These are phyloP conservation scores for Oehlia diaphana DNA, from an alignment of 192 early-diverging fungal species.

Conservation along the genomic window DNA sequence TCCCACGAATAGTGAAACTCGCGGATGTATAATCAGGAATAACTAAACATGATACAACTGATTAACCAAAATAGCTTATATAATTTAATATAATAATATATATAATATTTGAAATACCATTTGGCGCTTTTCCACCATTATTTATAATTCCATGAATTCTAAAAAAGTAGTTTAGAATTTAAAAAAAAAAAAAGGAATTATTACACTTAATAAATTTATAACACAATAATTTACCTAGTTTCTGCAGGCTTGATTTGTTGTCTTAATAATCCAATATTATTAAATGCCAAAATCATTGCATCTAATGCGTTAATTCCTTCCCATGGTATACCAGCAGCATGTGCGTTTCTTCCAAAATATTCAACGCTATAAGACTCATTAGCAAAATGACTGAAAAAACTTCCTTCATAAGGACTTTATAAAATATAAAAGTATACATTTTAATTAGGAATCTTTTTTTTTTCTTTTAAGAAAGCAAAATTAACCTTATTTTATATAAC, in stretches of 20 bases:
- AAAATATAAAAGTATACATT: too few relatives aligned
- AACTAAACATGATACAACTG: slow-evolving; percentile 37
- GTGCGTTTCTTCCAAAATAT: too few relatives aligned
- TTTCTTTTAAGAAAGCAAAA: not conserved
- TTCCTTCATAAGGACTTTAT: slow-evolving; percentile 43
- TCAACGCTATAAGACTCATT: slow-evolving; percentile 45
- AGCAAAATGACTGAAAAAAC: slow-evolving; percentile 47
- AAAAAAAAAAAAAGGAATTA: not conserved
- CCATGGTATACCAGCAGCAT: too few relatives aligned
- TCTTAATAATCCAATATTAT: slow-evolving; percentile 41
- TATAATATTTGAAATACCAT: slow-evolving; percentile 11
- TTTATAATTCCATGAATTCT: slow-evolving; percentile 53
- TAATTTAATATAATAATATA: not conserved
- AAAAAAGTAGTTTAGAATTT: not conserved
- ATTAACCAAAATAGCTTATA: not conserved
- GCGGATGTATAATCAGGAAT: slow-evolving; percentile 67
- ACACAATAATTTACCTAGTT: slow-evolving; percentile 31
- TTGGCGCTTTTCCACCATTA: slow-evolving; percentile 49
- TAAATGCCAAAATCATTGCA: too few relatives aligned
- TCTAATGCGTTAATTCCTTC: too few relatives aligned
- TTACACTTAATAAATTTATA: not conserved
- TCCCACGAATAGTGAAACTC: slow-evolving; percentile 60
- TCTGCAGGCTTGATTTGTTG: slow-evolving; percentile 68
- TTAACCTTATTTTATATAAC: not conserved
- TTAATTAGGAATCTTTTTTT: not conserved